Conservation (phyloP, 2,329 filamentous ascomycete species). For the Arthrobotrys iridis region DNA sequence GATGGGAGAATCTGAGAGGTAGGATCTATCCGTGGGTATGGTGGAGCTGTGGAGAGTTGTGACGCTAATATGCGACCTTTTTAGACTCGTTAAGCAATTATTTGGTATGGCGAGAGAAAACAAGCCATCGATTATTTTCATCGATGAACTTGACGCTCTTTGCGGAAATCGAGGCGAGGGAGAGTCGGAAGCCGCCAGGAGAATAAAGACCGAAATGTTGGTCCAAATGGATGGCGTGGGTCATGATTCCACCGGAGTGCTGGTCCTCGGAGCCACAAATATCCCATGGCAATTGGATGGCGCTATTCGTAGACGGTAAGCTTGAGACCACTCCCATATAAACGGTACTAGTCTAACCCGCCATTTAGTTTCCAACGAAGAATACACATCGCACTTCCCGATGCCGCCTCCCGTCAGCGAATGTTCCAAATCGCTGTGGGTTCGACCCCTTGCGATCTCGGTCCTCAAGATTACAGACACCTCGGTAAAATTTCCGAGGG, state of each 20-base stretch:
- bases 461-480: slow-evolving; percentile 78
- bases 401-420: slow-evolving; percentile 82
- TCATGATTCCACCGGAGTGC: slow-evolving; percentile 89
- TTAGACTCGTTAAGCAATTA: slow-evolving; percentile 89
- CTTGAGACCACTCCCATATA: not conserved
- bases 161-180: slow-evolving; percentile 93
- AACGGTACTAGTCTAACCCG: slow-evolving; percentile 10
- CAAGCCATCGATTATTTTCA: slow-evolving; percentile 97
- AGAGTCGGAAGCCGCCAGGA: slow-evolving; percentile 94
- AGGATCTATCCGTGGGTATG: slow-evolving; percentile 58
- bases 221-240: slow-evolving; percentile 99
- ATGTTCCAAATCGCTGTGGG: slow-evolving; percentile 98
- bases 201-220: slow-evolving; percentile 98
- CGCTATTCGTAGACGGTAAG: slow-evolving; percentile 82
- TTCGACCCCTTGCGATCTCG: slow-evolving; percentile 85
- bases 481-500: slow-evolving; percentile 86
- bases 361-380: slow-evolving; percentile 78
- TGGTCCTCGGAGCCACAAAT: slow-evolving; percentile 96
- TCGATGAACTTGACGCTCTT: slow-evolving; percentile 96
- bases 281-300: slow-evolving; percentile 98
- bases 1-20: slow-evolving; percentile 99
- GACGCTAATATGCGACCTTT: not conserved
- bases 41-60: not conserved
- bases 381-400: slow-evolving; percentile 94
- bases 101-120: slow-evolving; percentile 99